Base-by-base conservation (phyloP, 768 basidiomycete genomes). In the Zangia roseola region DNA sequence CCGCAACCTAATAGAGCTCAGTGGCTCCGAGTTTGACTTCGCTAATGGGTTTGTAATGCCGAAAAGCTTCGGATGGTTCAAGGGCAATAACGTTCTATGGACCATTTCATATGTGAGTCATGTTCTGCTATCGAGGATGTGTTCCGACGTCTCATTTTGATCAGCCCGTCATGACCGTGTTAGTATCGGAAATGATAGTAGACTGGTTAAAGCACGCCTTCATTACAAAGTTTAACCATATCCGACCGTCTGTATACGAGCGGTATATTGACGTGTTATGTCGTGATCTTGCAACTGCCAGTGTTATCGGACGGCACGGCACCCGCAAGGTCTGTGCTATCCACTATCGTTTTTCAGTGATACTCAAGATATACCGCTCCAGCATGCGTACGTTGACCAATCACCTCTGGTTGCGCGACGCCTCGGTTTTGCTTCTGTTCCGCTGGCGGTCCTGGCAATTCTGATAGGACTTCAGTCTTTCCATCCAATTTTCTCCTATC, bases 131-230 rank as follows among this genome's bases (percentile, higher is more conserved):
- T 43, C 13, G 14, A 28, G 10, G 30, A 23, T 20, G 21, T 16
- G 10, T 34, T 10, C n/a, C 19, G n/a, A n/a, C 30, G 12, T 26
- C 34, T 49, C 25, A 48, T 21, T 35, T 40, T 25, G 45, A 20
- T 59, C 21, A 97, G 94, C 97, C 97, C 19, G 93, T 95, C 2
- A 56, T 97, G 42, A 88, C 90, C 2, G 97, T 99, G 4, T 76
- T 98, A 67, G 62, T 84, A 5, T 95, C 93, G 2, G 97, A 99
- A 67, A 88, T 91, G 79, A 67, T 89, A 12, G 97, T 99, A 10
- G 97, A 99, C 65, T 99, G 95, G 95, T 76, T 98, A 43, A 99
- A 99, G 67, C 97, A 99, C 61, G 95, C 94, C 10, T 99, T 98
- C 71, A 98, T 99, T 60, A 95, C 94, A 43, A 99, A 99, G 68